Percentiles rank a stretch among this genome's conserved stretches.
These are phyloP conservation scores for Cryoendolithus antarcticus DNA, from an alignment of 2,329 filamentous ascomycete genomes.

Conservation along the genomic window DNA sequence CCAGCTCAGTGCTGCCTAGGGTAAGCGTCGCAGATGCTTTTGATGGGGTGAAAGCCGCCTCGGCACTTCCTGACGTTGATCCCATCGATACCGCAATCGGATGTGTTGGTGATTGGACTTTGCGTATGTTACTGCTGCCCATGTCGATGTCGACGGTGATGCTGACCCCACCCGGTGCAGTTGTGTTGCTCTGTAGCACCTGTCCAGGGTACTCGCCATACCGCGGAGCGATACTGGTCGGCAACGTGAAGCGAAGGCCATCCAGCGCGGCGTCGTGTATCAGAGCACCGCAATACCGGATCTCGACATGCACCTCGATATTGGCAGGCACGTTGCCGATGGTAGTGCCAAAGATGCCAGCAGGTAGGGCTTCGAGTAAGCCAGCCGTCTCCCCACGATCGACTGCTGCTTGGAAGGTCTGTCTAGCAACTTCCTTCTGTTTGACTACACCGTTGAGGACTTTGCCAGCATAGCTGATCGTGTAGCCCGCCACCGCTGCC, in stretches of 20 bases:
- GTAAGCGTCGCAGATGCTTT: slow-evolving; percentile 52
- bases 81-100: slow-evolving; percentile 55
- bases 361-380: slow-evolving; percentile 49
- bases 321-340: slow-evolving; percentile 55
- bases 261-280: slow-evolving; percentile 60
- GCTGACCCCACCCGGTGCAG: slow-evolving; percentile 30
- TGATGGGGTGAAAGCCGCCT: slow-evolving; percentile 39
- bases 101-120: slow-evolving; percentile 55
- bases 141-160: slow-evolving; percentile 51
- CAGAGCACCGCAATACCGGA: slow-evolving; percentile 57
- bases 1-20: slow-evolving; percentile 40
- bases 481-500: slow-evolving; percentile 56
- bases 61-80: slow-evolving; percentile 34
- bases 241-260: slow-evolving; percentile 57
- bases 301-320: slow-evolving; percentile 45
- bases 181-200: slow-evolving; percentile 15
- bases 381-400: slow-evolving; percentile 49
- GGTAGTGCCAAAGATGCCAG: slow-evolving; percentile 56
- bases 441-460: slow-evolving; percentile 54
- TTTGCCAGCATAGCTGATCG: slow-evolving; percentile 48
- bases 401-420: slow-evolving; percentile 48
- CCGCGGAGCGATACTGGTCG: slow-evolving; percentile 53
- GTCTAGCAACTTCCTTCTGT: slow-evolving; percentile 49
- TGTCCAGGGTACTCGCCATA: slow-evolving; percentile 42
- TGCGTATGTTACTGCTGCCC: slow-evolving; percentile 44